phyloP scores from a whole-genome alignment of 1,284 basidiomycete species.

The Rhodotorula sp. region DNA sequence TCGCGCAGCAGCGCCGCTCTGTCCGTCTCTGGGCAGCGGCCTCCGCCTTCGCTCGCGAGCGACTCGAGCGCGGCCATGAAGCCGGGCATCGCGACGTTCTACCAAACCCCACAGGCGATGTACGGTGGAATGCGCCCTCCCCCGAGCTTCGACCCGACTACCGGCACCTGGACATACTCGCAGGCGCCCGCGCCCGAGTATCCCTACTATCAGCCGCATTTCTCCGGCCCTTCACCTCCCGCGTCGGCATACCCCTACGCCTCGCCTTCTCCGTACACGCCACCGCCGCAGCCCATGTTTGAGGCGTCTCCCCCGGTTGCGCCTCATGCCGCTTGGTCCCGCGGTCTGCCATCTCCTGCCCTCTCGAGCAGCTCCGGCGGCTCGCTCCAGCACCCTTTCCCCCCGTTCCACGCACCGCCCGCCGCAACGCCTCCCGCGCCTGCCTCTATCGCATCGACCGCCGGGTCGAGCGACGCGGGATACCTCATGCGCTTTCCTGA shows the following conservation, averaged over 20 bases:
- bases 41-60: slow-evolving; percentile 30
- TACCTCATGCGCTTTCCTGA: slow-evolving; percentile 43
- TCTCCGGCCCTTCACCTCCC: neutral
- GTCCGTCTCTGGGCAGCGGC: slow-evolving; percentile 24
- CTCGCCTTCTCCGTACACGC: neutral
- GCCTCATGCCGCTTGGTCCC: slow-evolving; percentile 5
- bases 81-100: neutral
- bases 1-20: slow-evolving; percentile 38
- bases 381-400: slow-evolving; percentile 5
- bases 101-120: neutral
- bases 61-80: slow-evolving; percentile 22
- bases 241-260: slow-evolving; percentile 6
- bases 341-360: slow-evolving; percentile 28
- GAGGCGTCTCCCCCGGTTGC: neutral
- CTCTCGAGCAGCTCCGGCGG: slow-evolving; percentile 27
- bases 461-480: neutral
- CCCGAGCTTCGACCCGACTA: slow-evolving; percentile 33
- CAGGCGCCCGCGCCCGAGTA: slow-evolving; percentile 1
- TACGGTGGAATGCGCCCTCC: slow-evolving; percentile 19
- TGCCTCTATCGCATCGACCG: neutral
- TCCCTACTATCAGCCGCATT: too few species aligned
- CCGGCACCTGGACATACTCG: slow-evolving; percentile 16
- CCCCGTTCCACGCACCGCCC: neutral
- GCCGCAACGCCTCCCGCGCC: neutral
- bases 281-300: neutral